Conservation (phyloP, 495 filamentous ascomycete genomes). For the Aspergillus nidulans region DNA sequence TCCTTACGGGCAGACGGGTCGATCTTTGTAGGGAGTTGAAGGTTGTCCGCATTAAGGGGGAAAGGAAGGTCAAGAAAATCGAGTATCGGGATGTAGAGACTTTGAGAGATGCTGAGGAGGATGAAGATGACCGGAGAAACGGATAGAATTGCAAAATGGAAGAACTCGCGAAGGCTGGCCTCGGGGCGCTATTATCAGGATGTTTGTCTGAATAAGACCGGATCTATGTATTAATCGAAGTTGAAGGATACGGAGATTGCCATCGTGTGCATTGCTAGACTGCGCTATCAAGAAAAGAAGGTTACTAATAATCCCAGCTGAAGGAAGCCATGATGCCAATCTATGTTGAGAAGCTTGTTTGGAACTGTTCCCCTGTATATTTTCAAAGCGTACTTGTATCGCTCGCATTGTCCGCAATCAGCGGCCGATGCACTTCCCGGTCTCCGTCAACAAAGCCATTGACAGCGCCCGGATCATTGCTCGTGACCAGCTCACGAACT, state of each 20-base stretch:
- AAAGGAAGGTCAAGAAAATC: conserved; percentile 21
- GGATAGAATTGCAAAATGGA: background rate
- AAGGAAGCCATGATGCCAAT: too few relatives aligned
- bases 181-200: too few relatives aligned
- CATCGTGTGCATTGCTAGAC: too few relatives aligned
- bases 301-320: too few relatives aligned
- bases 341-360: too few relatives aligned
- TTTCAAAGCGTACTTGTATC: background rate
- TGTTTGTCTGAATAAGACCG: too few relatives aligned
- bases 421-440: background rate
- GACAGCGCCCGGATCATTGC: background rate
- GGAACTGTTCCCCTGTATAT: too few relatives aligned
- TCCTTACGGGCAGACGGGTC: conserved; percentile 9
- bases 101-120: background rate
- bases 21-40: conserved; percentile 25
- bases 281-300: too few relatives aligned
- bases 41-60: conserved; percentile 21
- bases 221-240: too few relatives aligned
- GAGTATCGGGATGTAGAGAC: conserved; percentile 4
- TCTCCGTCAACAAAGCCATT: background rate
- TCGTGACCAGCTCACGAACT: background rate
- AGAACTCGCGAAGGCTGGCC: too few relatives aligned
- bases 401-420: background rate
- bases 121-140: background rate
- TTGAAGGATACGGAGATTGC: too few relatives aligned